Base-by-base conservation (phyloP, 2,329 filamentous ascomycete species). In the Ampelomyces quisqualis region DNA sequence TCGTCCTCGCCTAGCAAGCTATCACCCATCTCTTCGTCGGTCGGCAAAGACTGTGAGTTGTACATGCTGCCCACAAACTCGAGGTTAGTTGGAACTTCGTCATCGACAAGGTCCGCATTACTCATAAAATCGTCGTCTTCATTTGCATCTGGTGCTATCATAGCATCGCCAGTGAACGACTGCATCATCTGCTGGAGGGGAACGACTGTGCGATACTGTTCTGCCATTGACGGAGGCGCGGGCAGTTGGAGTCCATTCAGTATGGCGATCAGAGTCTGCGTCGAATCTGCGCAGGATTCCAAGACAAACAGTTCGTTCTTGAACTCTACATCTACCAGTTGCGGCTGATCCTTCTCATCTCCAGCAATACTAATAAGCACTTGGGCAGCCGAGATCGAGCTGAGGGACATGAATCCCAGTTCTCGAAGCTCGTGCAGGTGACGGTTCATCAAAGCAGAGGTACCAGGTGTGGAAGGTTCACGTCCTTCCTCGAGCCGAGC, bases 251-350 rank as follows among this genome's bases (percentile, higher is more conserved):
- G 75, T 1, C 86, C 90, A 57, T 86, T 88, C 11, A 90, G 71
- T 28, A 95, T 78, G 2, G 80, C 77, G 37, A 95, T 85, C 10
- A 98, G 76, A 0, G 93, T 98, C 65, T 96, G 90, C 0, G 90
- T 97, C 2, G 93, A 98, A 68, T 98, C 93, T 20, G 93, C 93
- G 59, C 94, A 98, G 1, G 90, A 94, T 68, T 98, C 93, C 5
- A 98, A 72, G 22, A 98, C 84, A 38, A 98, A 76, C 1, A 98
- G 76, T 51, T 95, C 86, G 58, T 95, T 90, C 46, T 82, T 82
- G 32, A 97, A 73, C 49, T 95, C 88, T 1, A 96, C 77, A 53
- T 93, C 85, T 10, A 96, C 69, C 27, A 81, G 79, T 49, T 84
- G 85, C 20, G 82, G 76, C 1, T 77, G 79, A 23, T 82, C 77